Base-by-base conservation (phyloP, 2,329 filamentous ascomycete genomes). In the Botrytis pseudocinerea region DNA sequence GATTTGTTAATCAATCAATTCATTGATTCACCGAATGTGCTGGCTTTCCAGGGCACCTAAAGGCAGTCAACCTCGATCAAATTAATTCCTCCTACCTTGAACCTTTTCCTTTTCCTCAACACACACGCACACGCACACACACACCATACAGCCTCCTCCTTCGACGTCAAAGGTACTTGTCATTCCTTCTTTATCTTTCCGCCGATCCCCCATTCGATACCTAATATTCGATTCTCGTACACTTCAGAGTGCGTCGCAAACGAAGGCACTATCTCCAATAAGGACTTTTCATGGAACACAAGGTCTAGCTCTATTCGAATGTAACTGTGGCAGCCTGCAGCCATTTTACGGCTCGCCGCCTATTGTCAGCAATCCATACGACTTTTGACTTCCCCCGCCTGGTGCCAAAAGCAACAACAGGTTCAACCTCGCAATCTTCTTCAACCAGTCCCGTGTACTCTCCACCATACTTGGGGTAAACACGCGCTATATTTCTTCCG, bases 271-370 rank as follows among this genome's bases (percentile, higher is more conserved):
- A 69, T 74, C 61, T 70, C 70, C 72, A 73, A 74, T 70, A 75
- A 70, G 40, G 72, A 42, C 63, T 61, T 73, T 73, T 78, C 78
- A 76, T 73, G 77, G 75, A 74, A 75, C 74, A 79, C 77, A 78
- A 70, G 54, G 72, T 74, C 69, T 78, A 76, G 75, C 77, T 75
- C 73, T 65, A 78, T 78, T 77, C 78, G 76, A 75, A 78, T 73
- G 61, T 75, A 76, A 74, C 69, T 75, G 74, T 77, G 78, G 77
- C 73, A 77, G 70, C 75, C 74, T 78, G 77, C 77, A 78, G 75
- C 75, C 74, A 75, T 70, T 66, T 72, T 59, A 77, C 77, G 76
- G 76, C 76, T 75, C 75, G 74, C 75, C 74, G 76, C 77, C 73
- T 76, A 75, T 77, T 76, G 77, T 77, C 76, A 77, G 73, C 74